Evolutionary conservation across 2,329 filamentous ascomycete genomes (phyloP), one percentile per base, ranked within the genome.

Genomic region (Aspergillus pseudoviridinutans): DNA sequence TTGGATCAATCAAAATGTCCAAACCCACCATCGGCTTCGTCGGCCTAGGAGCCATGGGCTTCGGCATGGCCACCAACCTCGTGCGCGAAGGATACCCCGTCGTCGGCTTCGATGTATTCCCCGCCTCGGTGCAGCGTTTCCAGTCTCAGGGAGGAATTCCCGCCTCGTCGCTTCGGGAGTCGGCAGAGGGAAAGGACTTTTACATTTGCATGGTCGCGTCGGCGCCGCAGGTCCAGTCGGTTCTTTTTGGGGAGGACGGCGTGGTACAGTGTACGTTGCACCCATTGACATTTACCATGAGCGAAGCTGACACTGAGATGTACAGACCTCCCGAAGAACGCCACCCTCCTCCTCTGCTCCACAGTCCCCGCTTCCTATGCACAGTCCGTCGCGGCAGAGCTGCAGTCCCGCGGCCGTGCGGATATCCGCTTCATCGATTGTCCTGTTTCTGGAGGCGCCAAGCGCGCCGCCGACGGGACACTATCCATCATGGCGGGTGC

Each of bases 21-120:
- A 82, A 80, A 68, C 78, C 80, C 27, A 67, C 74, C 54, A 77
- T 89, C 54, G 82, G 84, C 62, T 90, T 91, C 74, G 86, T 89
- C 61, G 89, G 89, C 78, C 86, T 92, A 3, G 89, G 89, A 56
- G 88, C 88, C 74, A 91, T 91, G 89, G 89, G 89, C 69, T 89
- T 90, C 71, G 89, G 89, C 69, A 91, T 92, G 88, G 89, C 89
- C 61, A 89, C 84, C 58, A 82, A 91, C 69, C 82, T 92, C 49
- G 78, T 91, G 66, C 84, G 85, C 63, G 76, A 83, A 61, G 87
- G 87, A 57, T 89, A 87, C 72, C 59, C 76, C 27, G 87, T 91
- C 25, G 87, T 84, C 24, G 88, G 88, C 56, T 91, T 86, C 70
- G 89, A 92, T 67, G 83, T 91, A 44, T 90, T 84, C 76, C 77